Evolutionary conservation across 306 rosid species (phyloP).

Genomic region (Coriaria nepalensis): DNA sequence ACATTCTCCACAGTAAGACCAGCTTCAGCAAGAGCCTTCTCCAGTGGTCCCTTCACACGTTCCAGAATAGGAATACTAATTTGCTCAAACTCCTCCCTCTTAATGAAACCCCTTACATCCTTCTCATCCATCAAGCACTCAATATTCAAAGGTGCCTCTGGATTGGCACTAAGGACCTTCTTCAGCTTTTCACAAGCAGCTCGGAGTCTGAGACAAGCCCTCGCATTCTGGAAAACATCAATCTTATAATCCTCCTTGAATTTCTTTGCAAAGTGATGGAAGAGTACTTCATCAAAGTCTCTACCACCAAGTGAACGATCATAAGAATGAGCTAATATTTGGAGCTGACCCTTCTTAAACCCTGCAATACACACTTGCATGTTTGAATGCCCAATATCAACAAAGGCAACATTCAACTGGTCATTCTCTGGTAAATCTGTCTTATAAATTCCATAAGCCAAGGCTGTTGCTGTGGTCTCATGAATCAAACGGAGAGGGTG

Average conservation of each 20-base stretch:
- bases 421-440: conserved; percentile 85
- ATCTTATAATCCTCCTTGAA: conserved; percentile 78
- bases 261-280: conserved; percentile 63
- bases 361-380: conserved; percentile 98
- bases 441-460: conserved; percentile 94
- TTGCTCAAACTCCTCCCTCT: conserved; percentile 87
- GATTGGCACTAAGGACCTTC: conserved; percentile 92
- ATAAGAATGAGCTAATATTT: conserved; percentile 64
- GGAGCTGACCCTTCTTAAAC: conserved; percentile 77
- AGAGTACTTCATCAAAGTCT: conserved; percentile 80
- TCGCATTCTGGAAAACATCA: conserved; percentile 70
- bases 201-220: conserved; percentile 73
- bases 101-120: conserved; percentile 73
- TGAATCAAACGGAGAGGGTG: conserved; percentile 78
- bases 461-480: conserved; percentile 86
- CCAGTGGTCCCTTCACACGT: conserved; percentile 76
- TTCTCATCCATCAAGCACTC: conserved; percentile 97
- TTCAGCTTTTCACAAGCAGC: conserved; percentile 88
- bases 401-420: conserved; percentile 77
- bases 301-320: conserved; percentile 90
- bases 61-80: conserved; percentile 71
- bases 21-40: conserved; percentile 79
- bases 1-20: conserved; percentile 55
- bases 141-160: conserved; percentile 74
- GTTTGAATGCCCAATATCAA: conserved; percentile 88